Percentiles rank a stretch among this genome's conserved stretches.
Evolutionary conservation across 2,329 filamentous ascomycete genomes (phyloP).

Genomic region (Trichophyton verrucosum): DNA sequence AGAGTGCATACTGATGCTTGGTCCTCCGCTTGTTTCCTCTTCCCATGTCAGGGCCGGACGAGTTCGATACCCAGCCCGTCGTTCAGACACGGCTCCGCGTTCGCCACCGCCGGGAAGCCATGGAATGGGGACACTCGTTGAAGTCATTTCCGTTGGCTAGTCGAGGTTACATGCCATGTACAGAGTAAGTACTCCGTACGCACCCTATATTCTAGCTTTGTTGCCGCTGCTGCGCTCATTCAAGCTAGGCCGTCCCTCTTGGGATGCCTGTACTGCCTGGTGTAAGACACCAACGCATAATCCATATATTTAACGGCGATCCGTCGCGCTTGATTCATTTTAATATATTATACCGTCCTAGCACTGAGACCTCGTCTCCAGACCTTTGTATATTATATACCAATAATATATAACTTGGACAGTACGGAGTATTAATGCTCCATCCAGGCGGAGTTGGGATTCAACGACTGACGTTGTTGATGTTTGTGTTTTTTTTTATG

Average conservation of each 20-base stretch:
- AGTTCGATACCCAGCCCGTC: neutral
- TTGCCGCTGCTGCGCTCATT: neutral
- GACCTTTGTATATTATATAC: too few relatives aligned
- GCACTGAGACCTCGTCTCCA: too few relatives aligned
- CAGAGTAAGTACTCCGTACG: too few relatives aligned
- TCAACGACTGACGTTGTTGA: too few relatives aligned
- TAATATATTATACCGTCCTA: too few relatives aligned
- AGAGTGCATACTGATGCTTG: neutral
- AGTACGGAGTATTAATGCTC: too few relatives aligned
- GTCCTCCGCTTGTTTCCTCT: neutral
- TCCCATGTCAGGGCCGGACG: neutral
- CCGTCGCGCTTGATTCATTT: neutral
- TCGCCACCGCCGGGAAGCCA: neutral
- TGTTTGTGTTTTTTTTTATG: too few relatives aligned
- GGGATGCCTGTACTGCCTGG: neutral
- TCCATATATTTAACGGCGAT: neutral
- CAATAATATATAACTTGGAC: too few relatives aligned
- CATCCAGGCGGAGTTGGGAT: too few relatives aligned
- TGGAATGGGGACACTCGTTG: neutral
- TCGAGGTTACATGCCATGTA: neutral
- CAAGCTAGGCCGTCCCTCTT: neutral
- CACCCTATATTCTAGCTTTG: neutral
- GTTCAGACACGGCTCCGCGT: neutral
- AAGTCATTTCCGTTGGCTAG: neutral
- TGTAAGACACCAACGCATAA: too few relatives aligned